A percentile compares a stretch with the other conserved stretches of the same genome.
Conservation (phyloP, 225 moss, liverwort and hornwort species). For the Straminergon stramineum region DNA sequence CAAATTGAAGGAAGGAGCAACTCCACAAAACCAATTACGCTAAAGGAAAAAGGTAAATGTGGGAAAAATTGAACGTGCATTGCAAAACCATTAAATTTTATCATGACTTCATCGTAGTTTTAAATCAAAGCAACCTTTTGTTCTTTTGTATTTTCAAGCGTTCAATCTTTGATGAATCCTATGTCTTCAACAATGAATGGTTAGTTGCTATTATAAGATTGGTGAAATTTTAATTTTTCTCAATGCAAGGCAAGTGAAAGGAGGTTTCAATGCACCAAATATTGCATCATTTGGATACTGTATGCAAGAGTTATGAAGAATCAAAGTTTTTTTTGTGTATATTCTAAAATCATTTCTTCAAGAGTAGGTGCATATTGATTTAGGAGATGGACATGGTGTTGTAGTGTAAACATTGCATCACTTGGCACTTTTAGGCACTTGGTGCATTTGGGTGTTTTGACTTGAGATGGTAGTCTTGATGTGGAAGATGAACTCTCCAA, state of each 20-base stretch:
- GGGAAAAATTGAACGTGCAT: neutral
- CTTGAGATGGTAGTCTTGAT: neutral
- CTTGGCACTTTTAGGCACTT: neutral
- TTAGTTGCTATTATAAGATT: neutral
- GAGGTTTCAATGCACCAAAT: neutral
- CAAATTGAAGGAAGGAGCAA: neutral
- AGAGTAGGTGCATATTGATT: neutral
- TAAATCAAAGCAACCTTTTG: neutral
- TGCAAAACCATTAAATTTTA: neutral
- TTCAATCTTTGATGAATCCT: neutral
- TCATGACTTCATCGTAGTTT: neutral
- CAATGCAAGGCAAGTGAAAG: neutral
- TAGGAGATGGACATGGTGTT: no score
- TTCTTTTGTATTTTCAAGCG: neutral
- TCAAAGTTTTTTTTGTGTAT: neutral
- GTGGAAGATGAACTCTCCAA: neutral
- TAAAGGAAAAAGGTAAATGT: neutral
- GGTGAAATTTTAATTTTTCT: no score
- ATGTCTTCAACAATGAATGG: no score
- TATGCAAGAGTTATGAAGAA: neutral
- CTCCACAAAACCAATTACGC: neutral
- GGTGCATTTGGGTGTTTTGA: accelerated
- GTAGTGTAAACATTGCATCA: neutral
- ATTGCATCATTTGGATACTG: accelerated
- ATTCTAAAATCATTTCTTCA: no score